phyloP scores from a whole-genome alignment of 345 rosid genomes.

The Geranium rotundifolium region DNA sequence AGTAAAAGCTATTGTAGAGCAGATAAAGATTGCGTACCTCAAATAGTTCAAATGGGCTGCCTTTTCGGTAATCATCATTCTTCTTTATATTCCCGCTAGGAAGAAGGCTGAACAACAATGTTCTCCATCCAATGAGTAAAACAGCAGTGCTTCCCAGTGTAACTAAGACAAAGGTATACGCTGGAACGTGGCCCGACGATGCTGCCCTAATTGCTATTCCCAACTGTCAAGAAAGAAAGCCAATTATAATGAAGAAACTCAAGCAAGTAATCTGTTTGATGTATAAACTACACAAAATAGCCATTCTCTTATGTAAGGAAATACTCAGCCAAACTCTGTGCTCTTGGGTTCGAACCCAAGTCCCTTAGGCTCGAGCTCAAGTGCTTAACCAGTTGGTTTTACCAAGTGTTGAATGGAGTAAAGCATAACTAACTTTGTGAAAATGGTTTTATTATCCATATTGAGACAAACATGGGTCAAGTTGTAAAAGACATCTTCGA shows the following conservation, averaged over 20 bases:
- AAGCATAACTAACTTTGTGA: no score
- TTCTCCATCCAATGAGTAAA: constrained; percentile 68
- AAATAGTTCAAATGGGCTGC: constrained; percentile 81
- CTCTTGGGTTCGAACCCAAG: no score
- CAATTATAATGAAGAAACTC: no score
- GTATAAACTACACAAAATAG: background rate
- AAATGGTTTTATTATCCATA: no score
- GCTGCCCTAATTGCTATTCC: constrained; percentile 28
- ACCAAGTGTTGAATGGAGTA: no score
- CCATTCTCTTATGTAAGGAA: background rate
- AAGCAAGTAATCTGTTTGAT: background rate
- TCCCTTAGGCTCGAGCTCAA: no score
- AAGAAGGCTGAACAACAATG: constrained; percentile 33
- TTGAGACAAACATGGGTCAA: no score
- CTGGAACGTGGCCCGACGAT: constrained; percentile 46
- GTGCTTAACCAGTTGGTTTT: no score
- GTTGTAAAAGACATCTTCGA: no score
- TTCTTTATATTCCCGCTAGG: constrained; percentile 44
- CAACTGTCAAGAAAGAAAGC: constrained; percentile 28
- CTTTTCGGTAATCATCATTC: constrained; percentile 54
- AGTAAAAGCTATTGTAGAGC: no score
- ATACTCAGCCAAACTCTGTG: no score
- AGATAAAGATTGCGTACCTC: constrained; percentile 37
- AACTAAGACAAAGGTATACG: constrained; percentile 42
- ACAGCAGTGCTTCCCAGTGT: constrained; percentile 20